These are phyloP conservation scores for Phytophthora foliorum DNA, from an alignment of 352 stramenopile genomes.

Conservation along the genomic window DNA sequence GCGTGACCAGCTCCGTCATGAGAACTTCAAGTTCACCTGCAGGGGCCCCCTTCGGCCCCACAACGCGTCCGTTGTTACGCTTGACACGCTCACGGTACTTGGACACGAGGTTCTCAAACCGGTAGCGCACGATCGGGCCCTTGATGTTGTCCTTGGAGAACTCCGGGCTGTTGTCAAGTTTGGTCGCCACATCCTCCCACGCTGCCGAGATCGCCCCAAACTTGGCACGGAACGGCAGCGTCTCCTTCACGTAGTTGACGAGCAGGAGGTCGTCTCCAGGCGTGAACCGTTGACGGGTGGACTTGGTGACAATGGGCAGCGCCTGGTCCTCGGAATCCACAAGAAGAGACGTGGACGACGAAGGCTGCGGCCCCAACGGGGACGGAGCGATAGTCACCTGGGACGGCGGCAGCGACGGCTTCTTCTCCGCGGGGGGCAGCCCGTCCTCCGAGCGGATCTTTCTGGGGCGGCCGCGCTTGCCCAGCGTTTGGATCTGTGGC, in stretches of 20 bases:
- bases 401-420: background rate
- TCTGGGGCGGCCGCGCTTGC: conserved; percentile 43
- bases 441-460: conserved; percentile 27
- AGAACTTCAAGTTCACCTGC: conserved; percentile 45
- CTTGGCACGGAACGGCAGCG: conserved; percentile 45
- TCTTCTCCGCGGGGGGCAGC: conserved; percentile 12
- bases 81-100: conserved; percentile 49
- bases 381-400: conserved; percentile 33
- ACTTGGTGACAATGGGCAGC: conserved; percentile 21
- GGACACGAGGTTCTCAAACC: conserved; percentile 43
- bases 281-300: conserved; percentile 42
- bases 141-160: conserved; percentile 48
- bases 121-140: conserved; percentile 45
- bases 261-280: conserved; percentile 42
- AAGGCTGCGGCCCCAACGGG: conserved; percentile 27
- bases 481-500: conserved; percentile 25
- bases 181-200: conserved; percentile 45
- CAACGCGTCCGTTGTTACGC: conserved; percentile 40
- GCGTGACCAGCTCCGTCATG: conserved; percentile 43
- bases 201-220: conserved; percentile 43
- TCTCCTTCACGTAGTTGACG: conserved; percentile 36
- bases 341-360: conserved; percentile 30
- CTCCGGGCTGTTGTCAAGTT: conserved; percentile 29
- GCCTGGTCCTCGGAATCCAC: conserved; percentile 33
- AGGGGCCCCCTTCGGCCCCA: conserved; percentile 33